A percentile compares a stretch with the other conserved stretches of the same genome.
phyloP scores from a whole-genome alignment of 352 stramenopile species.

The Pythium phragmiticola region DNA sequence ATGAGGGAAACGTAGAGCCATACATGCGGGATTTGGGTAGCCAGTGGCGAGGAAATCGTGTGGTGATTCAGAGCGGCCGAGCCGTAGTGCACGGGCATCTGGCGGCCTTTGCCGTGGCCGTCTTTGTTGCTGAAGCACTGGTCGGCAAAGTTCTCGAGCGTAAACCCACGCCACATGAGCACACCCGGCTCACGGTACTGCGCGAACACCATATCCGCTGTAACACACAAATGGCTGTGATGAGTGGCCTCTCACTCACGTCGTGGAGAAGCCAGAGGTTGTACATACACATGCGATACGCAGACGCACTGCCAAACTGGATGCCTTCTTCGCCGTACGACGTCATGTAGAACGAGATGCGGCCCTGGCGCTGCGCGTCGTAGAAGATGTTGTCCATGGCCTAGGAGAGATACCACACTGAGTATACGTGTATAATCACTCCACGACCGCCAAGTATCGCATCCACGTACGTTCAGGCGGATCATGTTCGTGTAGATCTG shows the following conservation, averaged over 20 bases:
- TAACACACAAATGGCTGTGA: background rate
- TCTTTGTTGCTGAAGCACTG: conserved; percentile 95
- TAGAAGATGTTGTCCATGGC: conserved; percentile 98
- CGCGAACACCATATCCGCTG: conserved; percentile 94
- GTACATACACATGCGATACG: conserved; percentile 54
- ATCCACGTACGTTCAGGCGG: conserved; percentile 56
- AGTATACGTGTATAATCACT: background rate
- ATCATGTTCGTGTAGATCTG: conserved; percentile 89
- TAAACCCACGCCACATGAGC: conserved; percentile 98
- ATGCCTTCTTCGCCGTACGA: conserved; percentile 94
- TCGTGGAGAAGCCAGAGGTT: background rate
- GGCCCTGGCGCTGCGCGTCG: conserved; percentile 88
- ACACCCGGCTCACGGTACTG: conserved; percentile 98
- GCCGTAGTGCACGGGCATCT: conserved; percentile 99
- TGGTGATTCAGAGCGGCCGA: conserved; percentile 95
- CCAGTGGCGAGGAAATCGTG: conserved; percentile 96
- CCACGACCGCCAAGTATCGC: background rate
- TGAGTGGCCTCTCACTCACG: background rate
- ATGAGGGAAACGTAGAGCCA: background rate
- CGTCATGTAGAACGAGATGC: conserved; percentile 98
- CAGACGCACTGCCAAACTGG: conserved; percentile 93
- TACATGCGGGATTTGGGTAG: conserved; percentile 96
- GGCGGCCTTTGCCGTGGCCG: conserved; percentile 95
- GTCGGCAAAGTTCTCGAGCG: conserved; percentile 96
- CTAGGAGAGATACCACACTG: conserved; percentile 26